Evolutionary conservation across 208 protist genomes (phyloP).

Genomic region (Entamoeba invadens): DNA sequence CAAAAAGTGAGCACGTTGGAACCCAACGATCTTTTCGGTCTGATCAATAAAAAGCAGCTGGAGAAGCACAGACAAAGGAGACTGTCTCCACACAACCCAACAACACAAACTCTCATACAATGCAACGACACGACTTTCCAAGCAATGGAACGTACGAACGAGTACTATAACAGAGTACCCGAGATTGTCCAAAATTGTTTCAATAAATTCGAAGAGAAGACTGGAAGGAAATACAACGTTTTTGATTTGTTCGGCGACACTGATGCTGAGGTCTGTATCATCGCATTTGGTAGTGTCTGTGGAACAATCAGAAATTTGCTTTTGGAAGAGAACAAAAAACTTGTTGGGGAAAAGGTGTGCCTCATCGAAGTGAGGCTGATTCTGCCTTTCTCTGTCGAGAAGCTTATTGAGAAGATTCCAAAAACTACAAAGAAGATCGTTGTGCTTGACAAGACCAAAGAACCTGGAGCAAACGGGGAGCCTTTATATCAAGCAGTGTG

Average conservation of each 20-base stretch:
- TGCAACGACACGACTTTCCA: background rate
- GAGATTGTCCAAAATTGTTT: conserved; percentile 39
- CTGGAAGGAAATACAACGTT: conserved; percentile 40
- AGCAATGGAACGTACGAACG: background rate
- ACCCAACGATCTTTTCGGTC: background rate
- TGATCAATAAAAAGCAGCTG: background rate
- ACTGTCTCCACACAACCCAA: background rate
- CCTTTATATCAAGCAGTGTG: conserved; percentile 16
- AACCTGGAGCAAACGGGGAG: conserved; percentile 30
- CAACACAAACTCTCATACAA: background rate
- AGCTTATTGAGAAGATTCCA: conserved; percentile 40
- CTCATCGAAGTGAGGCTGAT: conserved; percentile 50
- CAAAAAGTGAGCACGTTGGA: conserved; percentile 14
- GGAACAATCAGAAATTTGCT: no score
- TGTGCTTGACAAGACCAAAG: conserved; percentile 49
- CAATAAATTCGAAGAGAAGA: conserved; percentile 31
- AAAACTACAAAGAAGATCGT: conserved; percentile 32
- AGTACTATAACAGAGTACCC: background rate
- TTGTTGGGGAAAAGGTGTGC: conserved; percentile 45
- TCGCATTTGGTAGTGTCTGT: conserved; percentile 35
- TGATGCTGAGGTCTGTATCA: conserved; percentile 37
- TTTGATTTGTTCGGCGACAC: conserved; percentile 43
- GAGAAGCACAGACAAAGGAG: background rate
- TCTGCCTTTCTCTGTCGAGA: conserved; percentile 35
- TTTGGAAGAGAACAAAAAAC: conserved; percentile 35